Conservation (phyloP, 2,329 filamentous ascomycete genomes). For the Biscogniauxia sp. region DNA sequence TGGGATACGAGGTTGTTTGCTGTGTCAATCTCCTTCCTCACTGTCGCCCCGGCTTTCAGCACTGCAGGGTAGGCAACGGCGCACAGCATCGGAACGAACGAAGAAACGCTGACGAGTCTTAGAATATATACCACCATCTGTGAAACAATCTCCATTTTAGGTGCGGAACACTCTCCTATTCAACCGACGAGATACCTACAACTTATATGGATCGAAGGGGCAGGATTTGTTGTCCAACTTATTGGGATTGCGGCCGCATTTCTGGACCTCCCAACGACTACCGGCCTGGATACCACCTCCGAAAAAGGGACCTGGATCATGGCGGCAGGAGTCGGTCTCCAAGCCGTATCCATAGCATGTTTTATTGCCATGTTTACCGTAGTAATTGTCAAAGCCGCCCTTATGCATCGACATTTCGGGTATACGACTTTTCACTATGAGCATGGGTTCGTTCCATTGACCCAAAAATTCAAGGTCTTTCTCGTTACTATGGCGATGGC, state of each 20-base stretch:
- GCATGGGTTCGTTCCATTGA: constrained; percentile 25
- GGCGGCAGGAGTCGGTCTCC: constrained; percentile 25
- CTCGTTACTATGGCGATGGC: constrained; percentile 25
- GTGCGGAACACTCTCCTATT: constrained; percentile 31
- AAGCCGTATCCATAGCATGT: constrained; percentile 24
- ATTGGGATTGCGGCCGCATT: constrained; percentile 30
- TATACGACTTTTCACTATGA: constrained; percentile 31
- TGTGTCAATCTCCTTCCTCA: constrained; percentile 23
- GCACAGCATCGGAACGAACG: neutral
- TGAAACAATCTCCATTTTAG: constrained; percentile 26
- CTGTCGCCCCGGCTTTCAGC: constrained; percentile 29
- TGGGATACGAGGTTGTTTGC: constrained; percentile 26
- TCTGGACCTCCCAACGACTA: constrained; percentile 17
- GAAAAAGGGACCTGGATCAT: constrained; percentile 22
- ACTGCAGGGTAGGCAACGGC: constrained; percentile 23
- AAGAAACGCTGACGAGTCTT: constrained; percentile 8
- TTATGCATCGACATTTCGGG: constrained; percentile 23
- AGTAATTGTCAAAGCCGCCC: constrained; percentile 22
- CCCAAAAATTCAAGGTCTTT: constrained; percentile 27
- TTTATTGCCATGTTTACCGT: constrained; percentile 25
- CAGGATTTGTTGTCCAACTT: constrained; percentile 27
- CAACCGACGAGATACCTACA: constrained; percentile 20
- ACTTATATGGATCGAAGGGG: constrained; percentile 26
- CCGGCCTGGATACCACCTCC: constrained; percentile 13
- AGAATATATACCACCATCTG: constrained; percentile 31